These are phyloP conservation scores for Oryza glaberrima DNA, from an alignment of 176 grass and related monocot species.

Conservation along the genomic window DNA sequence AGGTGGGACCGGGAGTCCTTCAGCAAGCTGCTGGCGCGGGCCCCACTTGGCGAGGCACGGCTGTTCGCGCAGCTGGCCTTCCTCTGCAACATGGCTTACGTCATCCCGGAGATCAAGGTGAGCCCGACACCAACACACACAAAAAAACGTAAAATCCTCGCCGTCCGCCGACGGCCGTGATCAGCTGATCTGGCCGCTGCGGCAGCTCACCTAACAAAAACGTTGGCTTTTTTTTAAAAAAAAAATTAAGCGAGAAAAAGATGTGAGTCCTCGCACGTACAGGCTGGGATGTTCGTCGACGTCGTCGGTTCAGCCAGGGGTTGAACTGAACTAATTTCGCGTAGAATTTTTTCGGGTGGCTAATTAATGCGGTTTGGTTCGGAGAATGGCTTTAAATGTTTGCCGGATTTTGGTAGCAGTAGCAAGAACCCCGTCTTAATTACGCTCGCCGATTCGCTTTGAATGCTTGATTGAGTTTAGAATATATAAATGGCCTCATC, in stretches of 20 bases:
- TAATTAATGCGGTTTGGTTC: conserved; percentile 20
- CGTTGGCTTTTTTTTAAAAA: not conserved
- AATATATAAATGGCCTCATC: not conserved
- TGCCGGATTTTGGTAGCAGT: conserved; percentile 40
- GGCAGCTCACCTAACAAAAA: conserved; percentile 11
- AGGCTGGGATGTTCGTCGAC: conserved; percentile 43
- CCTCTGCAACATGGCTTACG: conserved; percentile 98
- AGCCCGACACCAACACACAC: not conserved
- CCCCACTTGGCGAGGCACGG: conserved; percentile 60
- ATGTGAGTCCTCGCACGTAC: conserved; percentile 33
- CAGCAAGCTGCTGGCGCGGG: conserved; percentile 64
- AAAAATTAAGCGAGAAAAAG: not conserved
- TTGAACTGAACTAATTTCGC: not conserved
- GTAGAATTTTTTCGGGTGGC: conserved; percentile 8
- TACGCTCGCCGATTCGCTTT: not conserved
- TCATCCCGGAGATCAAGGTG: conserved; percentile 94
- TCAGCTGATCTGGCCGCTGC: not conserved
- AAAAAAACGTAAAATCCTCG: not conserved
- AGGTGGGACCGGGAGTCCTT: conserved; percentile 83
- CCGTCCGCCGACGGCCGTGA: conserved; percentile 7
- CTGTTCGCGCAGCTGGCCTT: conserved; percentile 86
- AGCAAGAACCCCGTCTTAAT: conserved; percentile 15
- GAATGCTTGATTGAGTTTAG: not conserved
- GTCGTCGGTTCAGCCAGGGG: conserved; percentile 5
- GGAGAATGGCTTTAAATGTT: conserved; percentile 41